Evolutionary conservation across 306 rosid species (phyloP).

Genomic region (Fragaria nilgerrensis): DNA sequence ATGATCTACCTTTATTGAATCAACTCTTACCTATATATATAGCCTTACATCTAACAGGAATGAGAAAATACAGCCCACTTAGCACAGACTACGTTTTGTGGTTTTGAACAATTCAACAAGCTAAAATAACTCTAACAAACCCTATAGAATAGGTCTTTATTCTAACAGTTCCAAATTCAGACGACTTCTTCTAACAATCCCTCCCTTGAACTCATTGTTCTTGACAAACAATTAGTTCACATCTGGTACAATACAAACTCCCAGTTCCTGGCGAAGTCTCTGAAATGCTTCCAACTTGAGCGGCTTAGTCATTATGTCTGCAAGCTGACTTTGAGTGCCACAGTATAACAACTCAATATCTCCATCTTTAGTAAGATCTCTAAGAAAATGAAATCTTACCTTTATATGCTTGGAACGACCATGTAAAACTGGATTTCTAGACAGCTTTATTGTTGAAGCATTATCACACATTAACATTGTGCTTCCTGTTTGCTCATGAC

Average conservation of each 20-base stretch:
- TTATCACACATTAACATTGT: neutral
- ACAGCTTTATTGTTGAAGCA: neutral
- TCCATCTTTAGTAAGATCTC: neutral
- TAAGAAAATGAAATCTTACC: neutral
- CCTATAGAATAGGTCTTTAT: neutral
- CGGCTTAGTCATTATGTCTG: neutral
- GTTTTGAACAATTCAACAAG: neutral
- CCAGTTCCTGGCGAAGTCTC: too few relatives aligned
- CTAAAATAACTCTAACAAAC: neutral
- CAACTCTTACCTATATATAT: neutral
- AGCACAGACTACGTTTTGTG: neutral
- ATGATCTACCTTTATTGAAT: too few relatives aligned
- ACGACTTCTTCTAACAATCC: neutral
- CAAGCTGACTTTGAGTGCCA: neutral
- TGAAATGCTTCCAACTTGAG: too few relatives aligned
- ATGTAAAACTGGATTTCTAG: neutral
- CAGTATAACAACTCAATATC: neutral
- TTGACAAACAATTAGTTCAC: too few relatives aligned
- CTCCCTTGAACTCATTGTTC: too few relatives aligned
- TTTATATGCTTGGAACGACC: neutral
- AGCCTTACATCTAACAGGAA: too few relatives aligned
- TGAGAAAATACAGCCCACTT: neutral
- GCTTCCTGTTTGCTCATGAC: neutral
- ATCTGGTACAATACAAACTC: too few relatives aligned
- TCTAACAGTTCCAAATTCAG: neutral